Base-by-base conservation (phyloP, 257 asterid species). In the Mentha longifolia region DNA sequence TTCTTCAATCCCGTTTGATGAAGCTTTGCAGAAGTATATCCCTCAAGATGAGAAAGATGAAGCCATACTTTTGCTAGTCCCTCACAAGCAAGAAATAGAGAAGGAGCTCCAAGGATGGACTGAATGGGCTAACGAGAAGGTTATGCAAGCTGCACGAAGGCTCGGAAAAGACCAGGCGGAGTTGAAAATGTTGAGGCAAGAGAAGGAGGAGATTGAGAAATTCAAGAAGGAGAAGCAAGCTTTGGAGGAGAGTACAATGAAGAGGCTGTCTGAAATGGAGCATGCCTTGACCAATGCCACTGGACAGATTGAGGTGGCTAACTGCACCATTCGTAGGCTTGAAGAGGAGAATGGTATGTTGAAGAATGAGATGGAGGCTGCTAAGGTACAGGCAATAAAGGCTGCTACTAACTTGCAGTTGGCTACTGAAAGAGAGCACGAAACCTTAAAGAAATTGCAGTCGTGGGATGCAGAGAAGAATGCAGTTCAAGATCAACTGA, bases 41-140 rank as follows among this genome's bases (percentile, higher is more conserved):
- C 87, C 91, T 15, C 81, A 37, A 69, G 86, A 91, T 46, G 81
- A 87, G 39, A 86, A 69, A 42, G 91, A 93, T 5, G 81, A 84
- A 65, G 68, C 77, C 3, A 77, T 91, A 20, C 15, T 89, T 68
- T 41, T 61, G 65, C 81, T 85, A 15, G 72, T 73, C 61, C 79
- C 85, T 45, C 83, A 68, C 37, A 73, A 80, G 76, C 67, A 81
- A 80, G 79, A 68, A 14, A 61, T 84, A 19, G 83, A 85, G 78
- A 81, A 79, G 56, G 89, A 87, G 75, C 70, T 89, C 69, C 77
- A 71, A 61, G 77, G 71, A 51, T 91, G 95, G 97, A 78, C 67
- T 12, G 84, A 85, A 30, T 94, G 97, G 97, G 89, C 89, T 2
- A 86, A 76, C 15, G 86, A 86, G 79, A 91, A 89, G 83, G 80